Percentiles rank a stretch among this genome's conserved stretches.
Conservation (phyloP, 1,139 yeast species). For the Saccharomycopsis hybrid region DNA sequence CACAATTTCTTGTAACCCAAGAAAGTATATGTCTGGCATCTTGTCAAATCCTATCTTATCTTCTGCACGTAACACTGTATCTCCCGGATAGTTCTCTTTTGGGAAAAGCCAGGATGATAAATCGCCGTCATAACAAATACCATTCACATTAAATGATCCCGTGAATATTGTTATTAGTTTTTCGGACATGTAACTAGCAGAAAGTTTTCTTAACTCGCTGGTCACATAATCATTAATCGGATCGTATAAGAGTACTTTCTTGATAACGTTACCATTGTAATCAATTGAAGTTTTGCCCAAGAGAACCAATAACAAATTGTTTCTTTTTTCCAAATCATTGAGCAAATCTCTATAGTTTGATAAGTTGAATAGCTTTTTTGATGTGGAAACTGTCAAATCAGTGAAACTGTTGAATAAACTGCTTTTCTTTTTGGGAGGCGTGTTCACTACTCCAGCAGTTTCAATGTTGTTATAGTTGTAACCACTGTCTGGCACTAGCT, state of each 20-base stretch:
- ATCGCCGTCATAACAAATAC: slow-evolving; percentile 46
- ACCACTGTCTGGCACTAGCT: neutral
- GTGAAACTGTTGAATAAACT: slow-evolving; percentile 17
- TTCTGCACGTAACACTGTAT: too few relatives aligned
- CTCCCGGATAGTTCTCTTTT: slow-evolving; percentile 18
- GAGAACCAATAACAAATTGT: slow-evolving; percentile 18
- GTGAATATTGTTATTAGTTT: slow-evolving; percentile 50
- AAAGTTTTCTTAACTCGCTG: slow-evolving; percentile 43
- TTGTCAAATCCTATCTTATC: slow-evolving; percentile 23
- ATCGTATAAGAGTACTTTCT: slow-evolving; percentile 46
- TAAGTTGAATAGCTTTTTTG: slow-evolving; percentile 19
- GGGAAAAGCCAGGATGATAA: slow-evolving; percentile 49
- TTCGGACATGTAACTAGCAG: slow-evolving; percentile 43
- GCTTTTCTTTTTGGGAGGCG: slow-evolving; percentile 3
- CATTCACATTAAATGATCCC: slow-evolving; percentile 70
- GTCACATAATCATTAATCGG: slow-evolving; percentile 69
- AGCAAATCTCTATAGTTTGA: slow-evolving; percentile 19
- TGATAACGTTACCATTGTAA: slow-evolving; percentile 10
- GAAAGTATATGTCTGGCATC: slow-evolving; percentile 62
- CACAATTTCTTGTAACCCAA: slow-evolving; percentile 90
- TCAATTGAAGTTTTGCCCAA: slow-evolving; percentile 25
- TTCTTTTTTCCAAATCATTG: slow-evolving; percentile 18
- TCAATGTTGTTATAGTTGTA: neutral
- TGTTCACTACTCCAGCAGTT: neutral
- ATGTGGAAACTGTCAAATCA: slow-evolving; percentile 18